Evolutionary conservation across 176 grass and related monocot species (phyloP).

Genomic region (Aegilops umbellulata): DNA sequence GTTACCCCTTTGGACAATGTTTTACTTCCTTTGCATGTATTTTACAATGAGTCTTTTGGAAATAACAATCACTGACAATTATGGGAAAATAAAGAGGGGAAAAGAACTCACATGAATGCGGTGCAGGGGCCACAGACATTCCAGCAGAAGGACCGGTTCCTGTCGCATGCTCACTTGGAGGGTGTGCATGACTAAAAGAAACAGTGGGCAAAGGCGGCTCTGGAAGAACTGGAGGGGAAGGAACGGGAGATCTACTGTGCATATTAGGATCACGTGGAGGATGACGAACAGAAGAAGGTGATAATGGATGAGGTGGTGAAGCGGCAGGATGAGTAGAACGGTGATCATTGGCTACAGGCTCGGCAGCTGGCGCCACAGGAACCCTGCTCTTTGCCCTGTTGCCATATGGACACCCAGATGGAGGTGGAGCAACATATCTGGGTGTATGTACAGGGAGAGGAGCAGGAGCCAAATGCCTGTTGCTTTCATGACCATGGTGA

Average conservation of each 20-base stretch:
- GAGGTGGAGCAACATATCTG: conserved; percentile 40
- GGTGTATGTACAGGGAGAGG: conserved; percentile 34
- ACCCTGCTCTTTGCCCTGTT: conserved; percentile 34
- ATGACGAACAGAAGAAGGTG: conserved; percentile 18
- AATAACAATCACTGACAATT: background rate
- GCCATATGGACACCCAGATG: conserved; percentile 59
- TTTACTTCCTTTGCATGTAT: background rate
- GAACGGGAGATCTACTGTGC: conserved; percentile 17
- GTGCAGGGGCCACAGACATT: conserved; percentile 37
- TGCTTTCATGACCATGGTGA: conserved; percentile 37
- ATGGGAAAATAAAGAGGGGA: background rate
- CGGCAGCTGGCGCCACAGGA: conserved; percentile 35
- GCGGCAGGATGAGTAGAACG: conserved; percentile 31
- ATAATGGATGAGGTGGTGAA: conserved; percentile 29
- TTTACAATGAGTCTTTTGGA: background rate
- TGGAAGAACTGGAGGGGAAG: conserved; percentile 27
- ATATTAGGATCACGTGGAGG: conserved; percentile 23
- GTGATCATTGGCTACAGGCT: conserved; percentile 38
- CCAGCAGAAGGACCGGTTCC: conserved; percentile 23
- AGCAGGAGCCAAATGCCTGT: conserved; percentile 29
- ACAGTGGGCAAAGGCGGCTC: conserved; percentile 34
- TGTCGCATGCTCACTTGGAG: conserved; percentile 35
- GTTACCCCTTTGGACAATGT: background rate
- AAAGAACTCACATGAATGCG: conserved; percentile 45
- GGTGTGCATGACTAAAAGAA: conserved; percentile 48